Evolutionary conservation across 139 green algal genomes (phyloP).

Genomic region (Deuterostichococcus epilithicus): DNA sequence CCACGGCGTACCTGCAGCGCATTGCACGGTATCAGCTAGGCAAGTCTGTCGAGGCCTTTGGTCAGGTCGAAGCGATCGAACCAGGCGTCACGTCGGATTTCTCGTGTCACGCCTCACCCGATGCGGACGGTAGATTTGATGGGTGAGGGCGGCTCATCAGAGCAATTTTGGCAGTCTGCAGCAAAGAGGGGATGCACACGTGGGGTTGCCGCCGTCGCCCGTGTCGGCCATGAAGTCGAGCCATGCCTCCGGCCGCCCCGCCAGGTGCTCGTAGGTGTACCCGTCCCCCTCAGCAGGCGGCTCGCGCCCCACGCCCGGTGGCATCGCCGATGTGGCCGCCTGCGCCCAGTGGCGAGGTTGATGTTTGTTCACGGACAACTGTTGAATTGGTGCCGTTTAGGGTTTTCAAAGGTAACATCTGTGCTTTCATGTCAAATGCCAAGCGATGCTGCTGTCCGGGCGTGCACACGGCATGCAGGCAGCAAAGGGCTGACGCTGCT

Average conservation of each 20-base stretch:
- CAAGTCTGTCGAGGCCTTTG: no score
- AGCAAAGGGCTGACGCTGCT: neutral
- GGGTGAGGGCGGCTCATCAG: no score
- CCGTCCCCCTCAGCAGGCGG: conserved; percentile 69
- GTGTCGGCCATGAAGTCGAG: conserved; percentile 88
- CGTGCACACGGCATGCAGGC: neutral
- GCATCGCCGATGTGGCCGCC: conserved; percentile 17
- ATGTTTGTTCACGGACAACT: neutral
- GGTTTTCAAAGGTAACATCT: neutral
- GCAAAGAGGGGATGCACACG: no score
- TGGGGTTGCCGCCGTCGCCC: conserved; percentile 67
- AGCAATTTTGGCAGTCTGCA: no score
- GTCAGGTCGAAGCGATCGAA: no score
- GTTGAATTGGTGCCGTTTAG: no score
- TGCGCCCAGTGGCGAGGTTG: no score
- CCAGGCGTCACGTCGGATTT: no score
- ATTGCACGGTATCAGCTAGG: neutral
- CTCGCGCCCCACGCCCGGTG: conserved; percentile 3
- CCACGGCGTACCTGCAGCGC: conserved; percentile 81
- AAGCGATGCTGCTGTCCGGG: neutral
- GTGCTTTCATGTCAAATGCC: neutral
- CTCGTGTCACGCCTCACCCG: no score
- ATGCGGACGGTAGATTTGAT: no score
- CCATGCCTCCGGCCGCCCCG: conserved; percentile 61
- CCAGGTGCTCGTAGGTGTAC: conserved; percentile 81